Conservation (phyloP, 345 rosid species). For the Eucalyptus globulus region DNA sequence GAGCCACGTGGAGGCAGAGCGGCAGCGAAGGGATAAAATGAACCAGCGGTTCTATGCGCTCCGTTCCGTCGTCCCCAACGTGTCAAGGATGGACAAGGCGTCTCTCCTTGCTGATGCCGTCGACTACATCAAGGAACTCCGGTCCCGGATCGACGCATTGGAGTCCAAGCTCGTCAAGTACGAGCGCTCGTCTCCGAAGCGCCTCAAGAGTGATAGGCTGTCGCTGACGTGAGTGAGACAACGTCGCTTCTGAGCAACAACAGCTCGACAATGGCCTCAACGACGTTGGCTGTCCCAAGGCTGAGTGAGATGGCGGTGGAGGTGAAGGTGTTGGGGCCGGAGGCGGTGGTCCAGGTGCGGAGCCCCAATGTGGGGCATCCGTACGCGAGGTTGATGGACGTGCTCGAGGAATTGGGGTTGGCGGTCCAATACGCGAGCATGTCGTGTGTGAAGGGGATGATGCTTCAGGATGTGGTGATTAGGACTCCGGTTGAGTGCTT, state of each 20-base stretch:
- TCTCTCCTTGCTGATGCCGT: background rate
- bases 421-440: constrained; percentile 25
- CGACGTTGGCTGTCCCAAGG: background rate
- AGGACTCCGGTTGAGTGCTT: constrained; percentile 4
- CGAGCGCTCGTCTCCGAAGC: background rate
- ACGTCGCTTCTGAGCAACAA: background rate
- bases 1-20: background rate
- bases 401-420: background rate
- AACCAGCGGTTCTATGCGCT: background rate
- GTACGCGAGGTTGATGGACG: background rate
- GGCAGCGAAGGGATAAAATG: background rate
- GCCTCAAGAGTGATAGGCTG: background rate
- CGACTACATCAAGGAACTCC: background rate
- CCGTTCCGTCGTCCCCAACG: background rate
- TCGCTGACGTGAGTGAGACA: background rate
- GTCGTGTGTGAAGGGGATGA: constrained; percentile 7
- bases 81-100: background rate
- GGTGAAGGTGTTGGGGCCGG: background rate
- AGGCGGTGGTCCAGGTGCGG: background rate
- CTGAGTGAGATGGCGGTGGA: background rate
- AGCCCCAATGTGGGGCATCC: background rate
- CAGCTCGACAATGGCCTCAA: background rate
- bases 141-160: background rate
- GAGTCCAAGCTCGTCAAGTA: background rate
- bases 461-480: constrained; percentile 31